Percentiles rank a stretch among this genome's conserved stretches.
phyloP scores from a whole-genome alignment of 2,329 filamentous ascomycete species.

The Aspergillus ochraceoroseus region DNA sequence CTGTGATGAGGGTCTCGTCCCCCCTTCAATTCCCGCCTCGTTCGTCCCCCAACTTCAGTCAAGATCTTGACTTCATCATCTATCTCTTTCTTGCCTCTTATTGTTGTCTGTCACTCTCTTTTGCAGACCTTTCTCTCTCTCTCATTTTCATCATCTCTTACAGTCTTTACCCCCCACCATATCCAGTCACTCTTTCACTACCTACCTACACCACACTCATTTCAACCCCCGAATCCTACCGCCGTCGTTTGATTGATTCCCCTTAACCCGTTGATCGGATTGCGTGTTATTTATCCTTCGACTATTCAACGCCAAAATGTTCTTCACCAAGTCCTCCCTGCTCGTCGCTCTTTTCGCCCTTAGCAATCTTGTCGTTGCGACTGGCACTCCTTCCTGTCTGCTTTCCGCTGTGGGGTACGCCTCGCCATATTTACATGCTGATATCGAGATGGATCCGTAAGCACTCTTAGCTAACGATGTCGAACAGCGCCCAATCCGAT shows the following conservation, averaged over 20 bases:
- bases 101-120: conserved; percentile 20
- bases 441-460: not conserved
- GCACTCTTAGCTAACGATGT: conserved; percentile 21
- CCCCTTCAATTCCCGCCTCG: conserved; percentile 19
- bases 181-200: conserved; percentile 16
- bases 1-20: conserved; percentile 7
- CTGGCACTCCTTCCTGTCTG: conserved; percentile 49
- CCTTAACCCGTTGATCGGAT: conserved; percentile 8
- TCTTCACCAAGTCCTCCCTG: conserved; percentile 43
- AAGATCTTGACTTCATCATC: conserved; percentile 8
- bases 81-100: conserved; percentile 15
- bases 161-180: conserved; percentile 7
- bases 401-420: conserved; percentile 49
- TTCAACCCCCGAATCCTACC: conserved; percentile 4
- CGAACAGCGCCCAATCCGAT: conserved; percentile 31
- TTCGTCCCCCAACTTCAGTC: conserved; percentile 8
- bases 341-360: conserved; percentile 45
- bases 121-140: conserved; percentile 9
- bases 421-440: not conserved
- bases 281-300: not conserved
- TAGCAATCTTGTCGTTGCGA: conserved; percentile 40
- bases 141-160: conserved; percentile 9
- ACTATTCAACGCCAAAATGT: conserved; percentile 37
- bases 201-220: too few relatives aligned
- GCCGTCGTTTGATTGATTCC: conserved; percentile 7